Percentiles rank a stretch among this genome's conserved stretches.
Conservation (phyloP, 768 basidiomycete genomes). For the Naganishia antarctica region DNA sequence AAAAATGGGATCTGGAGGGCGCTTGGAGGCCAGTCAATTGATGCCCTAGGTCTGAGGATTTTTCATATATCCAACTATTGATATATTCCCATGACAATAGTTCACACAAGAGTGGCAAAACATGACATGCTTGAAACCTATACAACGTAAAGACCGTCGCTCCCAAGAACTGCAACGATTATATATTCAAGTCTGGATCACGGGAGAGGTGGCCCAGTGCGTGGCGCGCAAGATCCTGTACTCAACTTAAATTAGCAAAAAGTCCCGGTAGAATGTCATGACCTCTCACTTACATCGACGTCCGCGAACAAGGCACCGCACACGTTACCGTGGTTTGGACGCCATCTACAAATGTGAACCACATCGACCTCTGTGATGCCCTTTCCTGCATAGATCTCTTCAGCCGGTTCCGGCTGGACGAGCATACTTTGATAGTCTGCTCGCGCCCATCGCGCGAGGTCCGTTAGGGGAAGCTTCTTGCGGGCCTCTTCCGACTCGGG, state of each 20-base stretch:
- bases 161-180: not conserved
- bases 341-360: conserved; percentile 14
- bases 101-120: too few relatives aligned
- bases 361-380: not conserved
- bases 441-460: not conserved
- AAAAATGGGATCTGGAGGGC: conserved; percentile 38
- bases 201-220: not conserved
- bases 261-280: too few relatives aligned
- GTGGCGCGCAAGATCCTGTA: conserved; percentile 9
- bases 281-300: not conserved
- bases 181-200: not conserved
- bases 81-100: too few relatives aligned
- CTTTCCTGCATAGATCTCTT: not conserved
- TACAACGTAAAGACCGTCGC: not conserved
- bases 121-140: not conserved
- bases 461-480: not conserved
- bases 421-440: too few relatives aligned
- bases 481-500: not conserved
- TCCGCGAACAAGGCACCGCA: conserved; percentile 6
- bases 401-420: not conserved
- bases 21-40: conserved; percentile 30
- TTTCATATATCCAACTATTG: too few relatives aligned
- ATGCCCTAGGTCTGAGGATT: too few relatives aligned
- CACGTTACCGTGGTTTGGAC: conserved; percentile 2
- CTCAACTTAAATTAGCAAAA: not conserved